Base-by-base conservation (phyloP, 106 monocot species). In the Platanthera guangdongensis region DNA sequence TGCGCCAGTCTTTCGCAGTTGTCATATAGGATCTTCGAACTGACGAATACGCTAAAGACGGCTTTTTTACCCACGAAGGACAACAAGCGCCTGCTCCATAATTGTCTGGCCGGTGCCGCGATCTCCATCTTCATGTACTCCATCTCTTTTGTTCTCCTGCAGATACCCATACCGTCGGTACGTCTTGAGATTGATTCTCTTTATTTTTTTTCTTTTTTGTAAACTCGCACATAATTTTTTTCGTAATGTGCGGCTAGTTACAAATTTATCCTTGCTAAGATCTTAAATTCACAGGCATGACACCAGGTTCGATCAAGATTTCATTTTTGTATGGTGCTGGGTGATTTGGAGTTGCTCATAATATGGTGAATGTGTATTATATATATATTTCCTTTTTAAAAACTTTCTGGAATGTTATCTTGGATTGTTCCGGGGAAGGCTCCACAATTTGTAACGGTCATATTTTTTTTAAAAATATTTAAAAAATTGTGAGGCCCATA, bases 21-120 rank as follows among this genome's bases (percentile, higher is more conserved):
- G 48, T 78, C 86, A 1, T 76, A 84, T 68, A 74, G 86, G 21
- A 57, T 90, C 9, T 90, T 90, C 57, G 78, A 84, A 73, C n/a
- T 90, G 47, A 90, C 89, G 14, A 90, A 87, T 77, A 78, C 53
- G 46, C 77, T 90, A 78, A 90, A 90, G 59, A 50, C 28, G 67
- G 80, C 76, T 3, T 87, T 87, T 64, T 53, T 90, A 51, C 89
- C 89, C 11, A 78, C 55, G 51, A 82, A 77, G 52, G 87, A 87
- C 57, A 76, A 82, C 78, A 84, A 84, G 68, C 77, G 80, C 13
- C 63, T 90, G 63, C 19, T 84, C 52, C 81, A 78, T 72, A 86
- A 89, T 73, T 49, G 77, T 13, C 52, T 80, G 21, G 47, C 82
- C 32, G 86, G 55, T 15, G 76, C 46, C 6, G 52, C 50, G 8